Evolutionary conservation across 2,329 filamentous ascomycete genomes (phyloP).

Genomic region (Sarocladiaceae sp.): DNA sequence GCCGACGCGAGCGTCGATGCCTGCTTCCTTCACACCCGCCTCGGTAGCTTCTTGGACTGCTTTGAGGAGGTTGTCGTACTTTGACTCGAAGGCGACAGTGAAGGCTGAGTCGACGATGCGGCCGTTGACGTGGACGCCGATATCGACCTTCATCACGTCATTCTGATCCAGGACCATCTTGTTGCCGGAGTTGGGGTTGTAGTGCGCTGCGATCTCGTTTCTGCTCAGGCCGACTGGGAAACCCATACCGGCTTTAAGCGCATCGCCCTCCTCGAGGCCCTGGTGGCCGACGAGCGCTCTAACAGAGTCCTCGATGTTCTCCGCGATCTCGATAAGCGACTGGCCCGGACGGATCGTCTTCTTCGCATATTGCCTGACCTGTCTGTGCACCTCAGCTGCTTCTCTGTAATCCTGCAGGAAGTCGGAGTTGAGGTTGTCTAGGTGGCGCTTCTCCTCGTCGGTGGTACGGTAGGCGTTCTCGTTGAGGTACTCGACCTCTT

Average conservation of each 20-base stretch:
- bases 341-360: conserved; percentile 76
- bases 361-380: conserved; percentile 78
- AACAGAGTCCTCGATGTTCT: conserved; percentile 81
- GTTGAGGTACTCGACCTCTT: conserved; percentile 70
- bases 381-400: conserved; percentile 81
- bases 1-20: conserved; percentile 83
- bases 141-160: conserved; percentile 79
- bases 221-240: conserved; percentile 81
- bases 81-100: conserved; percentile 68
- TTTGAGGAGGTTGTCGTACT: conserved; percentile 67
- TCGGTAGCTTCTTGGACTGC: conserved; percentile 73
- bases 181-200: conserved; percentile 81
- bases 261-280: conserved; percentile 72
- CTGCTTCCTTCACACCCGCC: conserved; percentile 77
- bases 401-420: conserved; percentile 77
- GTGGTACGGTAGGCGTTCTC: conserved; percentile 76
- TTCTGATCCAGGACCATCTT: conserved; percentile 64
- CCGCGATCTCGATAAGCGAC: conserved; percentile 72
- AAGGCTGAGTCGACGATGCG: conserved; percentile 78
- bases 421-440: conserved; percentile 75
- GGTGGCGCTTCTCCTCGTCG: conserved; percentile 73
- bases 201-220: conserved; percentile 82
- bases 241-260: conserved; percentile 72
- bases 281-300: conserved; percentile 69
- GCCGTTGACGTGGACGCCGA: conserved; percentile 75